Conservation (phyloP, 1,284 basidiomycete genomes). For the Porogramme epimiltina region DNA sequence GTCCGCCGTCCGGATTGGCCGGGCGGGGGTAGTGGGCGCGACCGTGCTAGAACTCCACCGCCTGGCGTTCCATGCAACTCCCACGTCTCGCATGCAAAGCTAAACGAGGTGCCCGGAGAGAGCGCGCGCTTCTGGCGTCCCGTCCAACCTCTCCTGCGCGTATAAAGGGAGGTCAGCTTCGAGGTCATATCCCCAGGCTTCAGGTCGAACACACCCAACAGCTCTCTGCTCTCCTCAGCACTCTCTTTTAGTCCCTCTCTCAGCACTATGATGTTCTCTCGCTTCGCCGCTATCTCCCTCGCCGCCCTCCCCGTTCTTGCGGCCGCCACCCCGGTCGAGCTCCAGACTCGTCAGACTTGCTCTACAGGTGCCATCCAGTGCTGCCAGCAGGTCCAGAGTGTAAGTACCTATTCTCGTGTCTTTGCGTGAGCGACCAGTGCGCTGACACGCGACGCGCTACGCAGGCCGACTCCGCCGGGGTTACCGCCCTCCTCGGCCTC, state of each 20-base stretch:
- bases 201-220: slow-evolving; percentile 8
- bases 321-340: slow-evolving; percentile 33
- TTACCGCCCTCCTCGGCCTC: slow-evolving; percentile 10
- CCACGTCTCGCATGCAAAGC: no score
- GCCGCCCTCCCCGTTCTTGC: slow-evolving; percentile 28
- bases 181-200: slow-evolving; percentile 1
- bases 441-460: no score
- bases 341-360: no score
- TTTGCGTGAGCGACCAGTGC: no score
- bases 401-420: slow-evolving; percentile 10
- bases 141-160: neutral
- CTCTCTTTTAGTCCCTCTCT: neutral
- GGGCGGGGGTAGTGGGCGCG: no score
- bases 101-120: no score
- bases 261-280: slow-evolving; percentile 17
- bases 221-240: slow-evolving; percentile 2
- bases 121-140: no score
- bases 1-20: no score
- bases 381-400: slow-evolving; percentile 26
- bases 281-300: slow-evolving; percentile 17
- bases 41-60: no score
- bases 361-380: slow-evolving; percentile 21
- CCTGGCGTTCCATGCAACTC: no score
- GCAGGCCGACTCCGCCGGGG: slow-evolving; percentile 2
- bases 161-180: slow-evolving; percentile 1